Conservation (phyloP, 2,329 filamentous ascomycete genomes). For the Phyllosticta citrichinensis region DNA sequence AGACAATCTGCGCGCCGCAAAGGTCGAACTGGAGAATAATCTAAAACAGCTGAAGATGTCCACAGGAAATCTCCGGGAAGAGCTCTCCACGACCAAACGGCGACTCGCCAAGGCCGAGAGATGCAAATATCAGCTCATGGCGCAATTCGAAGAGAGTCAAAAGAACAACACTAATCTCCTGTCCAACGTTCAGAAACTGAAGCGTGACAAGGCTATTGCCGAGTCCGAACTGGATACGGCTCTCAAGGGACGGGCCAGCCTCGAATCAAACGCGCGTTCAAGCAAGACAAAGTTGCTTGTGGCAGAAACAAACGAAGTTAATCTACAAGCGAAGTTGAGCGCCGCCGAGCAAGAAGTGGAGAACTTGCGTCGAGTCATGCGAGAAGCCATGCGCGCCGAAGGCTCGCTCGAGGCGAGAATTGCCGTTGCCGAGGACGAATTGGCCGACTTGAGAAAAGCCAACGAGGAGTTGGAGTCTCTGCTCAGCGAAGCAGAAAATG, state of each 20-base stretch:
- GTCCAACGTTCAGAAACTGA: constrained; percentile 13
- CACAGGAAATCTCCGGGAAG: constrained; percentile 15
- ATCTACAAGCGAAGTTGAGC: constrained; percentile 15
- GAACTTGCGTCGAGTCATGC: constrained; percentile 19
- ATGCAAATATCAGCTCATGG: constrained; percentile 15
- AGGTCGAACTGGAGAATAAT: constrained; percentile 17
- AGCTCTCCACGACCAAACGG: constrained; percentile 15
- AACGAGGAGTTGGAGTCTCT: constrained; percentile 24
- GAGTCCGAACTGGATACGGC: constrained; percentile 15
- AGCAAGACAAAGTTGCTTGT: constrained; percentile 17
- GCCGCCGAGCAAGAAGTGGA: constrained; percentile 21
- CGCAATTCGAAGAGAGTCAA: constrained; percentile 17
- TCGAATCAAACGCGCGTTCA: constrained; percentile 16
- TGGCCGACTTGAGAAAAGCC: constrained; percentile 19
- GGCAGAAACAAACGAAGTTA: constrained; percentile 16
- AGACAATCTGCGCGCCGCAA: constrained; percentile 14
- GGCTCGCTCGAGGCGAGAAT: constrained; percentile 20
- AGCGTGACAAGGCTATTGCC: constrained; percentile 13
- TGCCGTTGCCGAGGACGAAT: constrained; percentile 22
- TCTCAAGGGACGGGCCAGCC: constrained; percentile 13
- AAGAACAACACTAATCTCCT: constrained; percentile 14
- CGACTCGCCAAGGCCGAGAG: constrained; percentile 19
- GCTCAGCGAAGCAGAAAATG: constrained; percentile 21
- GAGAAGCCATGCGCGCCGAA: constrained; percentile 20
- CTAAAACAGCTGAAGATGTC: constrained; percentile 16